phyloP scores from a whole-genome alignment of 495 filamentous ascomycete species.

The Aspergillus ostianus region DNA sequence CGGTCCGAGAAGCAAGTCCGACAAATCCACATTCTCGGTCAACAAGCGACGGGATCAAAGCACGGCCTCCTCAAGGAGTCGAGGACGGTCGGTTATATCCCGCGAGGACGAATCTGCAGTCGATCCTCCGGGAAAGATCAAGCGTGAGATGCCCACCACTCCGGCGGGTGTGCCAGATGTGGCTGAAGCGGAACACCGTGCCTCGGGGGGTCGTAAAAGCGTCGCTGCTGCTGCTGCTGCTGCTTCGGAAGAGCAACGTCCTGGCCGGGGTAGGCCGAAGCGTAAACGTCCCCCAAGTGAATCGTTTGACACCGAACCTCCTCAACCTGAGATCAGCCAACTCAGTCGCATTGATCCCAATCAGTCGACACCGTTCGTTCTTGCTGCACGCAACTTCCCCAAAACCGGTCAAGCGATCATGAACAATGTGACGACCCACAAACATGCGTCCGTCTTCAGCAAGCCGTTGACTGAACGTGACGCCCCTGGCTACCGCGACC shows the following conservation, averaged over 20 bases:
- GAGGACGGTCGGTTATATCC: constrained; percentile 58
- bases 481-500: constrained; percentile 83
- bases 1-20: constrained; percentile 31
- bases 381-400: constrained; percentile 74
- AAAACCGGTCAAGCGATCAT: constrained; percentile 75
- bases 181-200: constrained; percentile 44
- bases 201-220: constrained; percentile 49
- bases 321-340: constrained; percentile 30
- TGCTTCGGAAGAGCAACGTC: constrained; percentile 25
- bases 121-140: constrained; percentile 50
- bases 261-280: constrained; percentile 31
- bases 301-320: constrained; percentile 30
- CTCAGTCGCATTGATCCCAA: constrained; percentile 40
- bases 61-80: constrained; percentile 53
- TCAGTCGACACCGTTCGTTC: constrained; percentile 56
- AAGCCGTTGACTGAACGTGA: constrained; percentile 78
- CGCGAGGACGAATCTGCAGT: constrained; percentile 53
- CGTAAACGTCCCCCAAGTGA: constrained; percentile 44
- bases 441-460: constrained; percentile 83
- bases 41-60: constrained; percentile 49
- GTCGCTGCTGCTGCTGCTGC: constrained; percentile 19
- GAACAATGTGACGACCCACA: constrained; percentile 81
- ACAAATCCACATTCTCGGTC: constrained; percentile 29
- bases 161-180: constrained; percentile 44
- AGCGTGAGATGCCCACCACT: constrained; percentile 63